phyloP scores from a whole-genome alignment of 768 basidiomycete genomes.

The Lentinula sp. region DNA sequence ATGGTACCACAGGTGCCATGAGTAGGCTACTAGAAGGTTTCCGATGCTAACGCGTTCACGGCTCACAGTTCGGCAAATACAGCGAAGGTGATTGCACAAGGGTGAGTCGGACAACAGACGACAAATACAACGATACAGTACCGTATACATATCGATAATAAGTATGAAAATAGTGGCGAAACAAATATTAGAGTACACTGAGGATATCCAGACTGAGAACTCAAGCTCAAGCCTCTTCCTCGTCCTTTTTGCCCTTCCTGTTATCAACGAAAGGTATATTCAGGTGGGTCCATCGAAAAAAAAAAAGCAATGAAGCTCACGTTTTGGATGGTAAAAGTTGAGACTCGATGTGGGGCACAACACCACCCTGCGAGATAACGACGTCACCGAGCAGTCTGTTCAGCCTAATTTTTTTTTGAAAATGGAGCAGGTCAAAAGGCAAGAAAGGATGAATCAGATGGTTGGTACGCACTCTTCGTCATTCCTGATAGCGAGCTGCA shows the following conservation, averaged over 20 bases:
- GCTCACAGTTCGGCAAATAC: no score
- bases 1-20: no score
- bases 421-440: not conserved
- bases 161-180: not conserved
- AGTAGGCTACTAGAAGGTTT: no score
- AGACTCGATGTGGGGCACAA: conserved; percentile 45
- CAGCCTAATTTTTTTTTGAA: conserved; percentile 29
- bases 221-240: not conserved
- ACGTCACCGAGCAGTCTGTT: conserved; percentile 66
- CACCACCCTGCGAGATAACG: conserved; percentile 69
- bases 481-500: conserved; percentile 73
- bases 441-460: not conserved
- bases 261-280: not conserved
- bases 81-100: no score
- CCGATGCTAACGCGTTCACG: no score
- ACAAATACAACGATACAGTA: conserved; percentile 4
- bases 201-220: not conserved
- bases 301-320: conserved; percentile 1
- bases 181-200: not conserved
- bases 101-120: not conserved
- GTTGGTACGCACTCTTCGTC: conserved; percentile 47
- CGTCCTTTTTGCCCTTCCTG: conserved; percentile 8
- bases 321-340: conserved; percentile 25
- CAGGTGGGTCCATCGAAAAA: not conserved
- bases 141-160: not conserved